Evolutionary conservation across 2,329 filamentous ascomycete genomes (phyloP), one percentile per base, ranked within the genome.

Genomic region (Colletotrichum truncatum): DNA sequence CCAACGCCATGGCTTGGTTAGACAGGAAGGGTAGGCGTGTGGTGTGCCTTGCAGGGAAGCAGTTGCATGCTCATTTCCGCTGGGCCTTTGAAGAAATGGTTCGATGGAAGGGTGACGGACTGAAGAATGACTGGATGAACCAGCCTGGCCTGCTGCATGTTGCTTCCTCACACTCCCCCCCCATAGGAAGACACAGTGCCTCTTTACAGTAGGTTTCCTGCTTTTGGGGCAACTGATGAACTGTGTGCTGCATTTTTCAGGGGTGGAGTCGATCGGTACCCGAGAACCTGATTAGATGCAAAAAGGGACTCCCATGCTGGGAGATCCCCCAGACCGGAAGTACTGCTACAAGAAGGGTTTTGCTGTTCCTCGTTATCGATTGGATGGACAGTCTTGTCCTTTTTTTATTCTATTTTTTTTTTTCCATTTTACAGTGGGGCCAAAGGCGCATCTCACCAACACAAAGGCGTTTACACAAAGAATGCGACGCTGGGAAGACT

Each of bases 231-330:
- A 45, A 25, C 7, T 48, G 16, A 48, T 48, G 45, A 48, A 48
- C 45, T 48, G 45, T 48, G 45, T 30, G 25, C 8, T 30, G 25
- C 12, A 30, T 30, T 48, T 32, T 8, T 18, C 12, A 16, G 38
- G 12, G 28, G 41, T 21, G 51, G 58, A 18, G 30, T 21, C 2
- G 16, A 32, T 7, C 6, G 25, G 10, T 11, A 14, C 16, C 6
- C 10, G 6, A 14, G 12, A 39, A 60, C 61, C 7, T 46, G 61
- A 64, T 64, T 60, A 64, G 61, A 60, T 60, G 61, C 18, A n/a
- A 6, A 30, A 32, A n/a, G 30, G 8, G 14, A 34, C 16, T 9
- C n/a, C 3, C 14, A 4, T 6, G 12, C 4, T 30, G 8, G 11
- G 10, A 25, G 16, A 18, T 46, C 26, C 26, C 6, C 8, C 4